Conservation (phyloP, 805 yeast species). For the Lachancea meyersii region DNA sequence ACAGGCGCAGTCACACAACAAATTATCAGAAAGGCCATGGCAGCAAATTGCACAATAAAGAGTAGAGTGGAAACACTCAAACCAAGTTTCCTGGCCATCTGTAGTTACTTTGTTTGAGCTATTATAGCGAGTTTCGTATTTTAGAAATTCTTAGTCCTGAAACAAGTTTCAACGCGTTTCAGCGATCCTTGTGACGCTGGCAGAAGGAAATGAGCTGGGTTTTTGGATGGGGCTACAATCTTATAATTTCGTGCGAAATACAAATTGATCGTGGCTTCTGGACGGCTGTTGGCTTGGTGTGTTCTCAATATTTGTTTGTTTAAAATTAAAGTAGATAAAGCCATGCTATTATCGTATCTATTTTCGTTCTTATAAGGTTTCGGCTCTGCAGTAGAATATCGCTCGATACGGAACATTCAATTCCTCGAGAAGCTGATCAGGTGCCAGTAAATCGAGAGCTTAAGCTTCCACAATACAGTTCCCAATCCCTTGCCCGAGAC, state of each 20-base stretch:
- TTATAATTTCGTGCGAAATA: too few species aligned
- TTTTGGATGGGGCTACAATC: too few species aligned
- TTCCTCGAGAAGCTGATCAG: background rate
- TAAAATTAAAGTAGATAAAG: too few species aligned
- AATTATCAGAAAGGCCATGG: constrained; percentile 58
- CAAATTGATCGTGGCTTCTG: too few species aligned
- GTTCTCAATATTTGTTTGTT: background rate
- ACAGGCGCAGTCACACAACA: constrained; percentile 61
- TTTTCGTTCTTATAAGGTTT: background rate
- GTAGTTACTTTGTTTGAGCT: background rate
- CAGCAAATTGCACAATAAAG: constrained; percentile 42
- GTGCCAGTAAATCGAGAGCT: background rate
- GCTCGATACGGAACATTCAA: background rate
- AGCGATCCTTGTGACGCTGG: too few species aligned
- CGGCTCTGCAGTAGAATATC: background rate
- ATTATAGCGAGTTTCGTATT: background rate
- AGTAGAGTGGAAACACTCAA: constrained; percentile 38
- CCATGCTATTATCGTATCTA: background rate
- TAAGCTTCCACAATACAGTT: too few species aligned
- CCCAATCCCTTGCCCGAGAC: too few species aligned
- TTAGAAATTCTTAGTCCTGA: background rate
- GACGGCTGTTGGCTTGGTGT: too few species aligned
- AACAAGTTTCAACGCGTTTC: background rate
- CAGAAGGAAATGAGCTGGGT: too few species aligned
- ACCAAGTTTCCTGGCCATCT: constrained; percentile 8